Conservation (phyloP, 208 protist genomes). For the Blastocrithidia nonstop region DNA sequence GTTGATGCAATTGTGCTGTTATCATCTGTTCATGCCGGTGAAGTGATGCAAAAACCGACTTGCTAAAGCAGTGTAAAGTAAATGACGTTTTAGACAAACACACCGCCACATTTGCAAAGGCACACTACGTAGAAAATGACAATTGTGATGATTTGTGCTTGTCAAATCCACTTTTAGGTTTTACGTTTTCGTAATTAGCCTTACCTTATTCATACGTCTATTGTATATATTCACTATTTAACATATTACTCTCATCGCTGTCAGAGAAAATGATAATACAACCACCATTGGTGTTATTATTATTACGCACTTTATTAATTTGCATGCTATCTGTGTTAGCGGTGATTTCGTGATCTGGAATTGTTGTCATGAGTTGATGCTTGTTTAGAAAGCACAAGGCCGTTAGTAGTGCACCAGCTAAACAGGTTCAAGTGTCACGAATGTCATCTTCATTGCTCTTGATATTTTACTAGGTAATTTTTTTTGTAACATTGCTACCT, state of each 20-base stretch:
- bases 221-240: too few species aligned
- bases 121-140: conserved; percentile 53
- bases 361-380: conserved; percentile 12
- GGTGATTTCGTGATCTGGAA: not conserved
- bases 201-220: too few species aligned
- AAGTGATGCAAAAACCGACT: conserved; percentile 3
- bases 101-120: conserved; percentile 30
- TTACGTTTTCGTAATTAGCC: too few species aligned
- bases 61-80: conserved; percentile 37
- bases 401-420: conserved; percentile 48
- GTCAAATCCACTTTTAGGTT: too few species aligned
- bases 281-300: not conserved
- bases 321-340: not conserved
- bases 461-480: not conserved
- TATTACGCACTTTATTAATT: not conserved
- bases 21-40: not conserved
- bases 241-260: not conserved
- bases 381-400: conserved; percentile 26
- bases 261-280: conserved; percentile 52
- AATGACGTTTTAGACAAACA: conserved; percentile 14
- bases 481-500: not conserved
- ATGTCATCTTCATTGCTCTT: not conserved
- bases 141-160: too few species aligned
- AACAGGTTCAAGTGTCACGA: conserved; percentile 24
- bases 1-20: not conserved